Evolutionary conservation across 805 yeast species (phyloP).

Genomic region (Starmerella bombicola): DNA sequence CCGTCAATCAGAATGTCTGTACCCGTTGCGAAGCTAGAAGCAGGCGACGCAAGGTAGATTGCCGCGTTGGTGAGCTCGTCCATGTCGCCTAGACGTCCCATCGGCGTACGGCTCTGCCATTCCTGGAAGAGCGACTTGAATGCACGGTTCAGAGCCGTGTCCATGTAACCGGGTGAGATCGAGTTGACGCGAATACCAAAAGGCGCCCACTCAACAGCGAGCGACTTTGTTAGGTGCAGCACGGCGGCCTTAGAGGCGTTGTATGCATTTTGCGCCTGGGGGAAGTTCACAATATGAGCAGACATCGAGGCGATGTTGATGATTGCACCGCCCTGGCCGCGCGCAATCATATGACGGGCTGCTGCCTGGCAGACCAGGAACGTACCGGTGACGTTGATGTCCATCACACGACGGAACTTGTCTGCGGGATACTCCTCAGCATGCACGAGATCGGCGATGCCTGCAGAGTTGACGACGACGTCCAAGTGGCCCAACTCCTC

Average conservation of each 20-base stretch:
- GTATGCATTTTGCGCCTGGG: conserved; percentile 59
- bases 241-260: conserved; percentile 66
- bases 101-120: conserved; percentile 54
- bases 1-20: conserved; percentile 57
- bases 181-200: conserved; percentile 55
- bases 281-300: conserved; percentile 58
- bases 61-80: conserved; percentile 56
- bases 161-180: conserved; percentile 58
- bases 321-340: conserved; percentile 43
- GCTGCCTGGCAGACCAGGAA: conserved; percentile 55
- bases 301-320: conserved; percentile 61
- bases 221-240: conserved; percentile 51
- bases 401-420: conserved; percentile 51
- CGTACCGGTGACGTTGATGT: conserved; percentile 55
- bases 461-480: conserved; percentile 51
- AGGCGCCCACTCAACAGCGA: conserved; percentile 64
- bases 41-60: conserved; percentile 47
- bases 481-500: conserved; percentile 44
- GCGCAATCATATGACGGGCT: conserved; percentile 51
- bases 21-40: conserved; percentile 53
- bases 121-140: conserved; percentile 39
- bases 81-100: conserved; percentile 59
- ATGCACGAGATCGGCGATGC: conserved; percentile 55
- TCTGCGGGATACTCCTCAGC: conserved; percentile 56
- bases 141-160: conserved; percentile 54